phyloP scores from a whole-genome alignment of 2,329 filamentous ascomycete genomes.

The Xylogone sp. region DNA sequence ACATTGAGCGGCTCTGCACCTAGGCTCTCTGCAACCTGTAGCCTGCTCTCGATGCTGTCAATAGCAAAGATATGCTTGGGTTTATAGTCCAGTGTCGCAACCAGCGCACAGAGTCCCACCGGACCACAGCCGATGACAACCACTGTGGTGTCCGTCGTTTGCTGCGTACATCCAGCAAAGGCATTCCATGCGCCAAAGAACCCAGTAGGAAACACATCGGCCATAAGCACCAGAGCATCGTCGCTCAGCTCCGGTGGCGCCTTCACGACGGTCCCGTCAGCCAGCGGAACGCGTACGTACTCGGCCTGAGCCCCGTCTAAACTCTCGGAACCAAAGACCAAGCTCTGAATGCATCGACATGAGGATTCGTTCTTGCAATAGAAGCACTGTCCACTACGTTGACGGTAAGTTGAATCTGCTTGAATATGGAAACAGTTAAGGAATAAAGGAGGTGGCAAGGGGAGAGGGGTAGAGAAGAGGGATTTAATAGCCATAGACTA shows the following conservation, averaged over 20 bases:
- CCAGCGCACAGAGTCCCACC: constrained; percentile 78
- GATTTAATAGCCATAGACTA: constrained; percentile 8
- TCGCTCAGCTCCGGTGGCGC: constrained; percentile 70
- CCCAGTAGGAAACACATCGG: constrained; percentile 86
- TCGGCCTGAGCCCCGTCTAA: constrained; percentile 81
- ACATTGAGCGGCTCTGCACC: constrained; percentile 86
- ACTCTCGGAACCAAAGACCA: constrained; percentile 64
- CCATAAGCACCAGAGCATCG: constrained; percentile 78
- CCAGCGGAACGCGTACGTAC: constrained; percentile 75
- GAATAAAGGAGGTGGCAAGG: too few species aligned
- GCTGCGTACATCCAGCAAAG: constrained; percentile 54
- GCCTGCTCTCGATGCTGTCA: constrained; percentile 70
- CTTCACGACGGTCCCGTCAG: constrained; percentile 74
- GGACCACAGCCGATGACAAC: constrained; percentile 83
- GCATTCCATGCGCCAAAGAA: constrained; percentile 81
- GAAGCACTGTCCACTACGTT: too few species aligned
- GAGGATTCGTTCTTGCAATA: constrained; percentile 78
- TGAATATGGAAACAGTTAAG: too few species aligned
- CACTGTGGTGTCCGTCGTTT: constrained; percentile 63
- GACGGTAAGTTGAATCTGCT: too few species aligned
- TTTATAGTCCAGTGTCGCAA: constrained; percentile 69
- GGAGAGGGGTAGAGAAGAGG: too few species aligned
- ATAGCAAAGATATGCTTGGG: constrained; percentile 76
- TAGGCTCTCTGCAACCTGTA: constrained; percentile 68
- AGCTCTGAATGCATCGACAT: constrained; percentile 68